Evolutionary conservation across 495 filamentous ascomycete species (phyloP), one percentile per base, ranked within the genome.

Genomic region (Mytilinidion resinicola): DNA sequence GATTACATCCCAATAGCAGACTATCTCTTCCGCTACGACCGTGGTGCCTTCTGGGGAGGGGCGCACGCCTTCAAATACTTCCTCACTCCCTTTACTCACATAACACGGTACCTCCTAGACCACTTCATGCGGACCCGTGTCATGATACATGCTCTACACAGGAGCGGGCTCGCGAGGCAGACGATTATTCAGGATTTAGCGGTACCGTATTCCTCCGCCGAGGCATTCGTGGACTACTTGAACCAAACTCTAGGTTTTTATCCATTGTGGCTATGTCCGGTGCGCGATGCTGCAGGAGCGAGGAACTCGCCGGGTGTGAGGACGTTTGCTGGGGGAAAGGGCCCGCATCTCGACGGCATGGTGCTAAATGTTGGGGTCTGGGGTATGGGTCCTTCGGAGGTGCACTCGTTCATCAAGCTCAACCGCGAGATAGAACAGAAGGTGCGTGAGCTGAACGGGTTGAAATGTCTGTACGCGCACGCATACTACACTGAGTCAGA

Each of bases 341-440:
- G 7, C 6, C 19, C 56, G 56, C 47, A 61, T 61, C 53, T 6
- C 3, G 25, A 30, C 25, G 25, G 25, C 3, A 30, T 30, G 25
- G 68, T 83, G 65, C 70, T 84, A 52, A 85, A 83, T 60, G 72
- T 84, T 43, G 82, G 82, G 7, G 68, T 83, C 9, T 84, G 79
- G 78, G 82, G 76, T 0, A 57, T 46, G 15, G 73, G 74, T 1
- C 76, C 79, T 20, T 48, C 67, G 3, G 55, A 62, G 11, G 51
- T 46, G 12, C 57, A 65, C 10, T 65, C 56, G 0, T 83, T 78
- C 48, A 60, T 88, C 6, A 57, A 60, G 0, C 78, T 77, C 52
- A 91, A 93, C 70, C 78, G 83, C 6, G 76, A 76, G 15, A 70
- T 93, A 7, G 89, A 91, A 68, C 62, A 65, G 1, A 84, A 84